phyloP scores from a whole-genome alignment of 208 protist species.

The Leishmania aethiopica region DNA sequence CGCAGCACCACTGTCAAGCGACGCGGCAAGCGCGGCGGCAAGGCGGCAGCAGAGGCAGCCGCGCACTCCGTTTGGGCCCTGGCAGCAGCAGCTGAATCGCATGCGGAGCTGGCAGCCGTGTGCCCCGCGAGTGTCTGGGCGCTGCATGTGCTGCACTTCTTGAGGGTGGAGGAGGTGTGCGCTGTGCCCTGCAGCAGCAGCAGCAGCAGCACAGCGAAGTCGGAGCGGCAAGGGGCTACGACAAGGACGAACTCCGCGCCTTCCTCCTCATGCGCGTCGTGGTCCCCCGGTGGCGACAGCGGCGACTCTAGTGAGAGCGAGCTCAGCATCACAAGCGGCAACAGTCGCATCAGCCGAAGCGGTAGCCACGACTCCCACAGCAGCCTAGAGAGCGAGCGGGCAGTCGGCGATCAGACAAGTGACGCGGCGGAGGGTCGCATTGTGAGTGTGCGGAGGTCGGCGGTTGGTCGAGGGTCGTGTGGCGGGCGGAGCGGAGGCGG shows the following conservation, averaged over 20 bases:
- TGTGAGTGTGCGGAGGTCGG: not conserved
- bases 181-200: conserved; percentile 2
- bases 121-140: conserved; percentile 43
- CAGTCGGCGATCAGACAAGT: not conserved
- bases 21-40: conserved; percentile 14
- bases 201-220: not conserved
- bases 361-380: not conserved
- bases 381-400: not conserved
- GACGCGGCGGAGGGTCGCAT: not conserved
- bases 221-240: not conserved
- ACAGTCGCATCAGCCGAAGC: not conserved
- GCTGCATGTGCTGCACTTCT: conserved; percentile 49
- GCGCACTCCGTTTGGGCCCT: conserved; percentile 2
- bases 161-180: conserved; percentile 53
- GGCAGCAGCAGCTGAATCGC: conserved; percentile 3
- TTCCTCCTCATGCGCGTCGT: not conserved
- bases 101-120: conserved; percentile 1
- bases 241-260: not conserved
- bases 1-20: conserved; percentile 2
- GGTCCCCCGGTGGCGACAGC: not conserved
- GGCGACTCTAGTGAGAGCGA: conserved; percentile 4
- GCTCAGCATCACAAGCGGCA: not conserved
- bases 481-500: not conserved
- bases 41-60: conserved; percentile 6
- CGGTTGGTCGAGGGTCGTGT: not conserved